Base-by-base conservation (phyloP, 2,329 filamentous ascomycete species). In the Colletotrichum siamense region DNA sequence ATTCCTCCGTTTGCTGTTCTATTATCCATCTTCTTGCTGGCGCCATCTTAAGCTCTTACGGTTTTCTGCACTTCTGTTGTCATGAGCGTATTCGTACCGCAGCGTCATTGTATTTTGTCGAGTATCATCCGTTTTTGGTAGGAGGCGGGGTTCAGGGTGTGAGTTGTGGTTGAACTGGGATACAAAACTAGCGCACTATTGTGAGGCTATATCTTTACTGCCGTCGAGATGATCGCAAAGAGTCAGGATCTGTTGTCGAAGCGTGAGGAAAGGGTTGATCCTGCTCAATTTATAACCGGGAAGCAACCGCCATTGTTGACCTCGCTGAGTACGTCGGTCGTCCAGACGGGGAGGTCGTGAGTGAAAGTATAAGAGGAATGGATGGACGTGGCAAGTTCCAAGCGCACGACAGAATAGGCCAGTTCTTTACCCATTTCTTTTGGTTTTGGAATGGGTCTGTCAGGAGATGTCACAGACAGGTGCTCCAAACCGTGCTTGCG, bases 41-140 rank as follows among this genome's bases (percentile, higher is more conserved):
- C 5, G n/a, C n/a, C 0, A 0, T 5, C 10, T 1, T 0, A 8
- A 1, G n/a, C n/a, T 52, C 10, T 52, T 22, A 3, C 39, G n/a
- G n/a, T 2, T 52, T 22, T 13, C 1, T 22, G 10, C 44, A 52
- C 44, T 22, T 0, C 6, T 13, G n/a, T 2, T 13, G 6, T 52
- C 4, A 5, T 22, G 3, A 0, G 44, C n/a, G 44, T 22, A 13
- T 52, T 3, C 10, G 6, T 13, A 52, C n/a, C 6, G 2, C 10
- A 1, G 0, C 10, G 44, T 1, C 2, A 3, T 22, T 0, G 44
- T 52, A 52, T 22, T 52, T 1, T 1, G 18, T 22, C 6, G 4
- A 52, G 4, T 49, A 0, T 5, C 5, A 18, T 18, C 4, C 8
- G 39, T n/a, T 44, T 16, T 44, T 44, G 16, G 3, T 16, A 7